phyloP scores from a whole-genome alignment of 1,139 yeast genomes.

The Taphrina sp. region DNA sequence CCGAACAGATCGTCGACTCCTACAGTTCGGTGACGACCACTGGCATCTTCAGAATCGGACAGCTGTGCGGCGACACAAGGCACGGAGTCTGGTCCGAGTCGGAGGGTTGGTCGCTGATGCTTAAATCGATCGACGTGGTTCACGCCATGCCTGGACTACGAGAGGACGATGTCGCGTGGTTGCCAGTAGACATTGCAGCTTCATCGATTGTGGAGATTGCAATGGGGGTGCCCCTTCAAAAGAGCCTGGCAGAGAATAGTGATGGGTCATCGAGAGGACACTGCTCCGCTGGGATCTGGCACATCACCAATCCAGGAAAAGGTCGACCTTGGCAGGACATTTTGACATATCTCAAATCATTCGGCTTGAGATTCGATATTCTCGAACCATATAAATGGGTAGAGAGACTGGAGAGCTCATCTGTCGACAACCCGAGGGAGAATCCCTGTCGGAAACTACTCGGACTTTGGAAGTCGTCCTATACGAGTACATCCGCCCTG shows the following conservation, averaged over 20 bases:
- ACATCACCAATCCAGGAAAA: slow-evolving; percentile 4
- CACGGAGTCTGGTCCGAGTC: slow-evolving; percentile 36
- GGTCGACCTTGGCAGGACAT: slow-evolving; percentile 7
- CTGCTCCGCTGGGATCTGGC: slow-evolving; percentile 13
- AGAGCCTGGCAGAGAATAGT: not conserved
- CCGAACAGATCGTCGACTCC: slow-evolving; percentile 33
- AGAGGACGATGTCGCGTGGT: slow-evolving; percentile 35
- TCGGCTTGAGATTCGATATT: slow-evolving; percentile 6
- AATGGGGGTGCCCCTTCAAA: not conserved
- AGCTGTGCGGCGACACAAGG: slow-evolving; percentile 34
- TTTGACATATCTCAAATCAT: not conserved
- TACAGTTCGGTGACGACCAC: slow-evolving; percentile 12
- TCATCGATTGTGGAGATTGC: slow-evolving; percentile 30
- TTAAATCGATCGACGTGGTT: slow-evolving; percentile 33
- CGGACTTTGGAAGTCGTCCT: slow-evolving; percentile 15
- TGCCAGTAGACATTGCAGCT: slow-evolving; percentile 37
- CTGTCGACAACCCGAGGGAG: not conserved
- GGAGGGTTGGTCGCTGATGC: slow-evolving; percentile 36
- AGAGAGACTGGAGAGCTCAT: not conserved
- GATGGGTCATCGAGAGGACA: slow-evolving; percentile 2
- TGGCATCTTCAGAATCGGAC: slow-evolving; percentile 36
- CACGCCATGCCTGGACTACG: slow-evolving; percentile 35
- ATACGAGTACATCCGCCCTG: not conserved
- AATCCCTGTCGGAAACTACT: slow-evolving; percentile 15
- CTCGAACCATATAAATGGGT: slow-evolving; percentile 14